Conservation (phyloP, 306 rosid genomes). For the Hippophae rhamnoides region DNA sequence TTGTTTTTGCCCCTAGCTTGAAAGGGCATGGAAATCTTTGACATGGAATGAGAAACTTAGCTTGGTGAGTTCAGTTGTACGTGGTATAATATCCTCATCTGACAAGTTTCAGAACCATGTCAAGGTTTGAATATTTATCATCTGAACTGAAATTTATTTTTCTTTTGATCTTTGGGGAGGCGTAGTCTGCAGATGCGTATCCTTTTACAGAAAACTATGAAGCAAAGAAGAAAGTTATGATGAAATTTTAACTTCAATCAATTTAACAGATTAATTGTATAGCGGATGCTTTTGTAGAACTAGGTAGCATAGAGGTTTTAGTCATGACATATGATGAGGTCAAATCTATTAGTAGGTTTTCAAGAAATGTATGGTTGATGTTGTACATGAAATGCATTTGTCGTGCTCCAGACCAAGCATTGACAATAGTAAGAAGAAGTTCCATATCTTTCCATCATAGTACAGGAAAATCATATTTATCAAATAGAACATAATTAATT, state of each 20-base stretch:
- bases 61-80: constrained; percentile 53
- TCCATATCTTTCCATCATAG: not conserved
- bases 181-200: too few relatives aligned
- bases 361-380: not conserved
- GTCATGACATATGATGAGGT: too few relatives aligned
- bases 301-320: too few relatives aligned
- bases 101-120: constrained; percentile 35
- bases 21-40: constrained; percentile 82
- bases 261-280: too few relatives aligned
- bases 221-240: too few relatives aligned
- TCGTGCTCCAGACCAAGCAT: not conserved
- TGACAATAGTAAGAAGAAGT: not conserved
- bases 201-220: too few relatives aligned
- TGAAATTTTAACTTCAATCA: too few relatives aligned
- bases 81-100: constrained; percentile 61
- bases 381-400: not conserved
- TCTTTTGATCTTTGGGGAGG: not conserved
- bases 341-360: not conserved
- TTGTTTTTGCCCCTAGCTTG: constrained; percentile 37
- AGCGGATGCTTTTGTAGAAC: too few relatives aligned
- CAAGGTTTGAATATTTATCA: constrained; percentile 39
- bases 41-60: constrained; percentile 58
- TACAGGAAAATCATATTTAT: not conserved
- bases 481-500: not conserved
- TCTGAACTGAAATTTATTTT: not conserved